These are phyloP conservation scores for Alternaria burnsii DNA, from an alignment of 2,329 filamentous ascomycete genomes.

Conservation along the genomic window DNA sequence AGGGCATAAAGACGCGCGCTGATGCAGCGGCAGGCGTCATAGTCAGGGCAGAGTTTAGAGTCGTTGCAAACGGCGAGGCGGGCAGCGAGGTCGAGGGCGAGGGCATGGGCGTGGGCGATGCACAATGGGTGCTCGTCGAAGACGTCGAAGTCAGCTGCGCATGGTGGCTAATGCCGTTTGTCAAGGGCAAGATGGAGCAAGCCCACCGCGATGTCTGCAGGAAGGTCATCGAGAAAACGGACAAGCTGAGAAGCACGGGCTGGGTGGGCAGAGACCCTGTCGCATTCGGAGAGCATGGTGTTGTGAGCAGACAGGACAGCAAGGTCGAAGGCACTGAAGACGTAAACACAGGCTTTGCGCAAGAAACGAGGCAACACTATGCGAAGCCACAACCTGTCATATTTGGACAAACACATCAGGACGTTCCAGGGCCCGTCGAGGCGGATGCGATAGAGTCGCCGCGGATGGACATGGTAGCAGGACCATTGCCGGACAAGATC, in stretches of 20 bases:
- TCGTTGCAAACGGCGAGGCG: constrained; percentile 33
- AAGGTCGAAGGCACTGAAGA: constrained; percentile 24
- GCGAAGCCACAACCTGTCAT: constrained; percentile 2
- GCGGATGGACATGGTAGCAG: constrained; percentile 12
- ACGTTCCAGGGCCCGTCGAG: constrained; percentile 7
- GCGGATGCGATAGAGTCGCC: constrained; percentile 25
- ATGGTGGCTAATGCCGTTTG: constrained; percentile 50
- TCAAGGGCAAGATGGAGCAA: constrained; percentile 44
- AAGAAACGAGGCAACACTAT: constrained; percentile 9
- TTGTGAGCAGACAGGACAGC: constrained; percentile 9
- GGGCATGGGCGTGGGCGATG: constrained; percentile 43
- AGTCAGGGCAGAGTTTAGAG: constrained; percentile 44
- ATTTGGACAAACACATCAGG: constrained; percentile 5
- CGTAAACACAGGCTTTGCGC: constrained; percentile 9
- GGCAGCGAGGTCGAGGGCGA: constrained; percentile 43
- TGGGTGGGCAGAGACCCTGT: constrained; percentile 3
- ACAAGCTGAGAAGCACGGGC: constrained; percentile 26
- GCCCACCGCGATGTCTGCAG: constrained; percentile 45
- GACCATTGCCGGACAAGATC: constrained; percentile 33
- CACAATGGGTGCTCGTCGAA: constrained; percentile 46
- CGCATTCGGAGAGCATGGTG: neutral
- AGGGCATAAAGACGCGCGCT: constrained; percentile 45
- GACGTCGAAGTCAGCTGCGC: constrained; percentile 46
- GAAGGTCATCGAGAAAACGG: constrained; percentile 46
- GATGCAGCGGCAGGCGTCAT: constrained; percentile 41